A percentile compares a stretch with the other conserved stretches of the same genome.
phyloP scores from a whole-genome alignment of 2,329 filamentous ascomycete species.

The Penicillium sp. region DNA sequence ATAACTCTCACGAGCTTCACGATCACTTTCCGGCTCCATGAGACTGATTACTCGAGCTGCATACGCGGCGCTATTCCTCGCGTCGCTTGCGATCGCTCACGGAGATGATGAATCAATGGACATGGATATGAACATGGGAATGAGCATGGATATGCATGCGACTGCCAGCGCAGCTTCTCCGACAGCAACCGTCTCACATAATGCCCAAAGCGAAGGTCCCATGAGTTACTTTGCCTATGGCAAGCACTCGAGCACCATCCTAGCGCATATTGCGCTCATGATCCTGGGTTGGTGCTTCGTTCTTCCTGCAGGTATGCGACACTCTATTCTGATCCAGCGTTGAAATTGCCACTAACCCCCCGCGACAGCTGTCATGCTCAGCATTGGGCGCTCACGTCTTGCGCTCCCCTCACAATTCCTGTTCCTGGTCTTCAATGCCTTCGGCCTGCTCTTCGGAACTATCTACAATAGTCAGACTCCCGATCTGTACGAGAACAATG shows the following conservation, averaged over 20 bases:
- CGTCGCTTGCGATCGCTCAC: constrained; percentile 33
- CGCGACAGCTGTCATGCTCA: constrained; percentile 74
- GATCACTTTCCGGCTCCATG: constrained; percentile 19
- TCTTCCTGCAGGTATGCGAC: constrained; percentile 65
- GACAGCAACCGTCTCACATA: constrained; percentile 14
- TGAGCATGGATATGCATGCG: constrained; percentile 24
- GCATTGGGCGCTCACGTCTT: constrained; percentile 73
- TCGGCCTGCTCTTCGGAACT: constrained; percentile 63
- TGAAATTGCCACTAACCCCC: neutral
- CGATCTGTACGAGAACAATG: constrained; percentile 80
- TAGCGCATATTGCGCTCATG: constrained; percentile 71
- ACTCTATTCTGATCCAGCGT: neutral
- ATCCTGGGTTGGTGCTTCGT: constrained; percentile 68
- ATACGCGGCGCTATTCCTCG: constrained; percentile 29
- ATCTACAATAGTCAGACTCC: constrained; percentile 79
- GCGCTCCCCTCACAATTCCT: constrained; percentile 66
- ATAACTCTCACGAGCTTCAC: constrained; percentile 4
- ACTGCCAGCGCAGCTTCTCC: constrained; percentile 7
- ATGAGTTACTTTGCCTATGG: constrained; percentile 46
- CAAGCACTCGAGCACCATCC: constrained; percentile 50
- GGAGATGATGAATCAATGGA: constrained; percentile 32
- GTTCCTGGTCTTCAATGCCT: constrained; percentile 63
- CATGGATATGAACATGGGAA: constrained; percentile 32
- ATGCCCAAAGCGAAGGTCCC: constrained; percentile 25
- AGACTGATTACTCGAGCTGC: constrained; percentile 26